phyloP scores from a whole-genome alignment of 352 stramenopile genomes.

The Pythium dissotocum region DNA sequence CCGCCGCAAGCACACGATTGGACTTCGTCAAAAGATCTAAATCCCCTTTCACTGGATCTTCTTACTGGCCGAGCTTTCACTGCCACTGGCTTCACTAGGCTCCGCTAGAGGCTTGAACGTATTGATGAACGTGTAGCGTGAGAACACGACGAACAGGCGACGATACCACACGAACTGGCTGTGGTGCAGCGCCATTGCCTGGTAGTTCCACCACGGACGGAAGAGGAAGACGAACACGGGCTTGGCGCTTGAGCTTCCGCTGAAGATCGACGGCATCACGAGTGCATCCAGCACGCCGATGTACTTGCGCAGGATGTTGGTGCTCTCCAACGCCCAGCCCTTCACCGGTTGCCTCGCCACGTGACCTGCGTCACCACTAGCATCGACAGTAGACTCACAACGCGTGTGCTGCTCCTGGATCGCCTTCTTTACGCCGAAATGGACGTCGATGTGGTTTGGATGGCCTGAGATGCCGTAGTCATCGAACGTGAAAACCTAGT shows the following conservation, averaged over 20 bases:
- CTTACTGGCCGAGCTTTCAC: conserved; percentile 18
- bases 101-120: conserved; percentile 59
- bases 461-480: conserved; percentile 92
- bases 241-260: conserved; percentile 18
- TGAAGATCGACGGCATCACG: conserved; percentile 43
- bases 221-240: conserved; percentile 62
- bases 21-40: conserved; percentile 25
- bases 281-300: conserved; percentile 73
- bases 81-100: background rate
- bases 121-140: conserved; percentile 95
- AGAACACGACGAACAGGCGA: conserved; percentile 95
- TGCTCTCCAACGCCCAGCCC: conserved; percentile 74
- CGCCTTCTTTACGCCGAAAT: conserved; percentile 55
- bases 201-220: conserved; percentile 81
- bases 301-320: conserved; percentile 87
- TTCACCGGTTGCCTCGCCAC: conserved; percentile 27
- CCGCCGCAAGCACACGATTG: conserved; percentile 33
- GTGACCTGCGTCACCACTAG: background rate
- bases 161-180: conserved; percentile 98
- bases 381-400: conserved; percentile 18
- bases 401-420: conserved; percentile 45
- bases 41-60: conserved; percentile 24
- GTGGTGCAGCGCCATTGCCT: conserved; percentile 89
- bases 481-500: conserved; percentile 94
- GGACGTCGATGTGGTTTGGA: conserved; percentile 90